Evolutionary conservation across 2,329 filamentous ascomycete genomes (phyloP).

Genomic region (Fusarium clavum): DNA sequence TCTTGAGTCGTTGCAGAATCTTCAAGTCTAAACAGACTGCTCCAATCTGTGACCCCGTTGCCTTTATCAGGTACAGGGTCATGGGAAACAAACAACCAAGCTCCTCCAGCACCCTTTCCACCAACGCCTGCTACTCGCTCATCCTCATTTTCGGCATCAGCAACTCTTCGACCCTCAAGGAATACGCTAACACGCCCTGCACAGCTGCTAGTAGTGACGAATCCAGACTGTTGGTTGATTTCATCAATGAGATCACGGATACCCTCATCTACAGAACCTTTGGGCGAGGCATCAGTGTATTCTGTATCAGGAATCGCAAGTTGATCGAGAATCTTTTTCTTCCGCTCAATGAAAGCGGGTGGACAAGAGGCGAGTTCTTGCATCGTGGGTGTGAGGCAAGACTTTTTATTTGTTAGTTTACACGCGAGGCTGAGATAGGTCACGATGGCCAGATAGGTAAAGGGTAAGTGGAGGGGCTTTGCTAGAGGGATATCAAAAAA

Average conservation of each 20-base stretch:
- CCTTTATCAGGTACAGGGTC: slow-evolving; percentile 66
- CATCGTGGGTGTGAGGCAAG: slow-evolving; percentile 43
- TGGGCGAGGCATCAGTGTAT: slow-evolving; percentile 88
- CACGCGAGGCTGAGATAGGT: slow-evolving; percentile 43
- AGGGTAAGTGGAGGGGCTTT: slow-evolving; percentile 18
- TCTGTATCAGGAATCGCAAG: slow-evolving; percentile 75
- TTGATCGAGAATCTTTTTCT: slow-evolving; percentile 76
- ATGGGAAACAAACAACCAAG: slow-evolving; percentile 91
- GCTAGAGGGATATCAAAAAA: slow-evolving; percentile 23
- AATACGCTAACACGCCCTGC: slow-evolving; percentile 90
- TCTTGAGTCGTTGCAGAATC: slow-evolving; percentile 44
- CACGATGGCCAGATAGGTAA: slow-evolving; percentile 19
- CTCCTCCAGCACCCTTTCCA: slow-evolving; percentile 85
- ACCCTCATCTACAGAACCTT: slow-evolving; percentile 84
- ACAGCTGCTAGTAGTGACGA: slow-evolving; percentile 94
- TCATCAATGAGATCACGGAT: slow-evolving; percentile 82
- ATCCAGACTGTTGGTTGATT: slow-evolving; percentile 79
- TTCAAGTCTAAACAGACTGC: slow-evolving; percentile 45
- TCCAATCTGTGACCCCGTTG: slow-evolving; percentile 48
- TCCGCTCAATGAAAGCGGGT: slow-evolving; percentile 68
- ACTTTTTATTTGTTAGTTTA: slow-evolving; percentile 35
- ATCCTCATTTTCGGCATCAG: slow-evolving; percentile 34
- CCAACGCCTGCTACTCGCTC: slow-evolving; percentile 70
- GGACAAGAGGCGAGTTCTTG: slow-evolving; percentile 49
- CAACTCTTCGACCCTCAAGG: slow-evolving; percentile 75